Conservation (phyloP, 2,329 filamentous ascomycete genomes). For the Fusarium burgessii region DNA sequence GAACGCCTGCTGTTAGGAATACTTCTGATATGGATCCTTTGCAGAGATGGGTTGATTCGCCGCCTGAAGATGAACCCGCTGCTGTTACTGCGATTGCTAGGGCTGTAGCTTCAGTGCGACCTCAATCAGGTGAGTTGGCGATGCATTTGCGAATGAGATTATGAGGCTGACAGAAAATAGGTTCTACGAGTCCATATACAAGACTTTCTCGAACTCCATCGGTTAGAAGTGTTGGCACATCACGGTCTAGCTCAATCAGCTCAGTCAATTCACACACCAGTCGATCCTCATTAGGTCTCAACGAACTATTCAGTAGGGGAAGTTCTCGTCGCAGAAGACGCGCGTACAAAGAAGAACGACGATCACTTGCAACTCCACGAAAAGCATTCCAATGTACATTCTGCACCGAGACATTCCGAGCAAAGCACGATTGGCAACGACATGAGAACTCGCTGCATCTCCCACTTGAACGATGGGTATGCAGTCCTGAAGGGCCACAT, state of each 20-base stretch:
- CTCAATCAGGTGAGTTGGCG: conserved; percentile 16
- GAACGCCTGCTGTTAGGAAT: conserved; percentile 52
- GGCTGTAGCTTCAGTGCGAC: conserved; percentile 41
- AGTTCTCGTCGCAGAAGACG: conserved; percentile 32
- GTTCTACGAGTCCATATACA: conserved; percentile 33
- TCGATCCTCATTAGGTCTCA: conserved; percentile 28
- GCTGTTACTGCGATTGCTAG: conserved; percentile 48
- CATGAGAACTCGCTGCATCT: conserved; percentile 62
- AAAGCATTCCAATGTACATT: conserved; percentile 58
- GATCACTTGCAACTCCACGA: conserved; percentile 17
- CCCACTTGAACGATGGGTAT: conserved; percentile 61
- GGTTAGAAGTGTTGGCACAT: conserved; percentile 28
- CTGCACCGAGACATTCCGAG: conserved; percentile 59
- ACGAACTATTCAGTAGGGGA: conserved; percentile 27
- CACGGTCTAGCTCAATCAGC: conserved; percentile 31
- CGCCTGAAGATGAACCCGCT: conserved; percentile 50
- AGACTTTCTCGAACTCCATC: conserved; percentile 30
- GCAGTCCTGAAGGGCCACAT: conserved; percentile 50
- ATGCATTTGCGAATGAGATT: fast-evolving
- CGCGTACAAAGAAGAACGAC: conserved; percentile 34
- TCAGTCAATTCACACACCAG: conserved; percentile 37
- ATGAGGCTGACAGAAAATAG: background rate
- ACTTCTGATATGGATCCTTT: conserved; percentile 44
- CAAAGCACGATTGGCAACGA: conserved; percentile 60
- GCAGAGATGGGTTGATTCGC: conserved; percentile 50